Evolutionary conservation across 768 basidiomycete species (phyloP).

Genomic region (Scleroderma citrinum): DNA sequence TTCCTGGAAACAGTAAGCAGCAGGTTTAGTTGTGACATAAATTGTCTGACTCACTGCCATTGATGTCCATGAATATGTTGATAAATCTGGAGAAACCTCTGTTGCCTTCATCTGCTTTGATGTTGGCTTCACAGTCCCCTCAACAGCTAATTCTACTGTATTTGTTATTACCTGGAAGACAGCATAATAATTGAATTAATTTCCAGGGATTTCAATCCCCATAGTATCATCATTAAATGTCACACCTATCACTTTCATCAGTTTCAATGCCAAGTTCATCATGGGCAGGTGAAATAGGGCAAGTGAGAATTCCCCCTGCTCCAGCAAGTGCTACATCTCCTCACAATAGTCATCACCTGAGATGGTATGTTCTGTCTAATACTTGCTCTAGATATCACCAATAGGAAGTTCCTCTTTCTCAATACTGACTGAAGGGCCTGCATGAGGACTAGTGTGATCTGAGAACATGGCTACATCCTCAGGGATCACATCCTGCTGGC

Average conservation of each 20-base stretch:
- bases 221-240: neutral
- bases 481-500: neutral
- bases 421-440: neutral
- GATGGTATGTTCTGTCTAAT: neutral
- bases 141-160: too few species aligned
- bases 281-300: neutral
- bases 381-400: neutral
- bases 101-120: conserved; percentile 5
- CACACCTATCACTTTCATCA: conserved; percentile 27
- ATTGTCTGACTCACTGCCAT: neutral
- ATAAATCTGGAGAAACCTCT: conserved; percentile 31
- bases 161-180: too few species aligned
- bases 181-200: too few species aligned
- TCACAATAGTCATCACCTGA: neutral
- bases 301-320: neutral
- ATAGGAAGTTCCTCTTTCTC: neutral
- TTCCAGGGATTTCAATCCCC: too few species aligned
- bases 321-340: conserved; percentile 3
- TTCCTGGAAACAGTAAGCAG: conserved; percentile 9
- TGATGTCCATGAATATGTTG: conserved; percentile 5
- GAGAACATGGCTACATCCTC: neutral
- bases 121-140: neutral
- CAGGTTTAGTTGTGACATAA: conserved; percentile 5
- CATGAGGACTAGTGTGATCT: neutral
- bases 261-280: conserved; percentile 16